Evolutionary conservation across 441 rosid species (phyloP), one percentile per base, ranked within the genome.

Genomic region (Erysimum cheiri): DNA sequence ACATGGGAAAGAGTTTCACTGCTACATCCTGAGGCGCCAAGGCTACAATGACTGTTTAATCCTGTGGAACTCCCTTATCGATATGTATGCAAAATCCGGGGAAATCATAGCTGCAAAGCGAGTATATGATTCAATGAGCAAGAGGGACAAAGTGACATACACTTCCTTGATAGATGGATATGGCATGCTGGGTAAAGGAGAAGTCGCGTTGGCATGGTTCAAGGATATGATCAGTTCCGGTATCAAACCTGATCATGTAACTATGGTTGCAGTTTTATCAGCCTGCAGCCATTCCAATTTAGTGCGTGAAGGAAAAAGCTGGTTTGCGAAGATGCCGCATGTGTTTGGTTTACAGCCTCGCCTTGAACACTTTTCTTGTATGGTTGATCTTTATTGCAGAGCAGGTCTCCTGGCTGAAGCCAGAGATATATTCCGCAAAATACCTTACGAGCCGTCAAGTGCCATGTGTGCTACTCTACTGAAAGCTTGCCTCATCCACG

Each of bases 221-320:
- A 22, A 78, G 19, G 85, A 88, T 76, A 89, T 92, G 94, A 53
- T 71, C 55, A 72, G 49, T 65, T 41, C 50, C 7, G 79, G 73
- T 50, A 82, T 87, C 60, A 76, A 75, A 74, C 92, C 94, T 19
- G 97, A 92, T 75, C 83, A 78, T 71, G 72, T 92, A 73, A 85
- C 88, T 8, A 83, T 92, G 88, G 85, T 88, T 70, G 90, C 96
- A 44, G 85, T 87, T 75, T 82, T 88, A 69, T 80, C 96, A 67
- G 97, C 96, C 44, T 89, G 97, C 64, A 89, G 94, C 57, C 97
- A 89, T 75, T 88, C 88, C 6, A 84, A 83, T 40, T 75, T 92
- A 48, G 81, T 85, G 52, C 12, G 53, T 32, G 76, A 87, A 77
- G 94, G 96, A 48, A 77, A 81, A 55, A 62, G 14, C 71, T 63